phyloP scores from a whole-genome alignment of 768 basidiomycete genomes.

The Russula dissimulans region DNA sequence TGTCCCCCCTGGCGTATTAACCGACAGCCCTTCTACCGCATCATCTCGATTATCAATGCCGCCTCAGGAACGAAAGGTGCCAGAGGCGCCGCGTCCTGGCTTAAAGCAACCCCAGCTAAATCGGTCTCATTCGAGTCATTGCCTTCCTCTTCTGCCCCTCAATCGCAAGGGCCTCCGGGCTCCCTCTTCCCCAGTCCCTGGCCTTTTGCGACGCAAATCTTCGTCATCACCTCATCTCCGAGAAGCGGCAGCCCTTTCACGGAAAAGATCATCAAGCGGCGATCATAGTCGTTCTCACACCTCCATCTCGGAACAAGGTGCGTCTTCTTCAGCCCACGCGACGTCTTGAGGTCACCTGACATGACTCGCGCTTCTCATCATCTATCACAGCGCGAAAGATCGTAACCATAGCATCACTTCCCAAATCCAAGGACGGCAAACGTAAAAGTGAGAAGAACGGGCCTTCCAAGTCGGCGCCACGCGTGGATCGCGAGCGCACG shows the following conservation, averaged over 20 bases:
- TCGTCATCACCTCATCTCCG: not conserved
- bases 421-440: not conserved
- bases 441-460: not conserved
- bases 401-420: not conserved
- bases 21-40: not conserved
- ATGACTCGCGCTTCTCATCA: not conserved
- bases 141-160: not conserved
- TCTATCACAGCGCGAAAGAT: not conserved
- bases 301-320: not conserved
- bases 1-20: not conserved
- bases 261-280: not conserved
- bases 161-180: not conserved
- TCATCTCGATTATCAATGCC: not conserved
- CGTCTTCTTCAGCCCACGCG: not conserved
- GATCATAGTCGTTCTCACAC: not conserved
- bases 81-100: not conserved
- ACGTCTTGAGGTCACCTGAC: not conserved
- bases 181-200: not conserved
- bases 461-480: not conserved
- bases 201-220: not conserved
- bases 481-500: slow-evolving; percentile 30
- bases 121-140: not conserved
- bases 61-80: not conserved
- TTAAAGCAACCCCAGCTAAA: not conserved
- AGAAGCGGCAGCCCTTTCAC: not conserved